phyloP scores from a whole-genome alignment of 192 early-diverging fungal genomes.

The Physocladia obscura region DNA sequence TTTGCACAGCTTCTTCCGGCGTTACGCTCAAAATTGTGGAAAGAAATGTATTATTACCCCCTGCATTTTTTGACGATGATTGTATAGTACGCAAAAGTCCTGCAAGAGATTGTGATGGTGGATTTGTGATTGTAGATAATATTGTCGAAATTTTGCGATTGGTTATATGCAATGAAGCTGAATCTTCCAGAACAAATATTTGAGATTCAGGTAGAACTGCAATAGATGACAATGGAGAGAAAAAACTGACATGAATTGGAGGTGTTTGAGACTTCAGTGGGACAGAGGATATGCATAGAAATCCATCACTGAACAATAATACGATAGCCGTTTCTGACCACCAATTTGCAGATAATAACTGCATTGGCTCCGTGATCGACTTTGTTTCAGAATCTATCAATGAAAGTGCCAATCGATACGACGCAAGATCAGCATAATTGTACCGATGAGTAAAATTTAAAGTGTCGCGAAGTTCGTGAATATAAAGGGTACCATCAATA shows the following conservation, averaged over 20 bases:
- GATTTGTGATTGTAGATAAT: conserved; percentile 4
- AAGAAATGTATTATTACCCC: neutral
- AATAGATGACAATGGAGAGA: neutral
- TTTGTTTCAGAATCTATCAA: neutral
- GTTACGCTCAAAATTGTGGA: conserved; percentile 36
- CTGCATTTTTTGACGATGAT: neutral
- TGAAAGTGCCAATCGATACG: neutral
- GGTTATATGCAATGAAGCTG: neutral
- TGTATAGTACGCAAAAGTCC: conserved; percentile 14
- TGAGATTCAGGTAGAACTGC: conserved; percentile 13
- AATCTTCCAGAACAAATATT: conserved; percentile 29
- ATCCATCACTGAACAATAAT: conserved; percentile 52
- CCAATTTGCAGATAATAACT: conserved; percentile 47
- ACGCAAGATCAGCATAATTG: neutral
- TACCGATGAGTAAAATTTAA: neutral
- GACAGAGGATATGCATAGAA: conserved; percentile 48
- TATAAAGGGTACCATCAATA: neutral
- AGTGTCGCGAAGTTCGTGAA: neutral
- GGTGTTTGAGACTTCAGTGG: conserved; percentile 33
- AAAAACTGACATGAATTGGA: neutral
- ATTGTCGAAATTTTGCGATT: neutral
- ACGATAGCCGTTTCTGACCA: conserved; percentile 55
- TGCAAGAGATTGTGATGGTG: conserved; percentile 35
- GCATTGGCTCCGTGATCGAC: neutral
- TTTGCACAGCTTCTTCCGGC: conserved; percentile 52